Base-by-base conservation (phyloP, 805 yeast species). In the Wickerhamomyces canadensis region DNA sequence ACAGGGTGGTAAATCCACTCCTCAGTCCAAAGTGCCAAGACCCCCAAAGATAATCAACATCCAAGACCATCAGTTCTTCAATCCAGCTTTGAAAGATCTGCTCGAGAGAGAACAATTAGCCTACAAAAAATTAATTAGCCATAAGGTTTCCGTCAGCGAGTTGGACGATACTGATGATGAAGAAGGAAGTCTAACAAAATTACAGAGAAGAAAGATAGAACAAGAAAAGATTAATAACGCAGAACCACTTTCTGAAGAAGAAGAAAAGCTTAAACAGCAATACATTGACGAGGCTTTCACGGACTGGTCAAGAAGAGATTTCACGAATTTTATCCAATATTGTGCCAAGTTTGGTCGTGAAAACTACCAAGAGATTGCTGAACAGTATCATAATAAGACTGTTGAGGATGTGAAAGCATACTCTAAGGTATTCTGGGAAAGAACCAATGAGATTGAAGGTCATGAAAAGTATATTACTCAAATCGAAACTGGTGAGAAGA, bases 21-120 rank as follows among this genome's bases (percentile, higher is more conserved):
- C 72, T 5, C 68, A 68, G 30, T 64, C 70, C 1, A 67, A 64
- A 39, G 36, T 55, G 0, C 75, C 78, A 10, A 71, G 69, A 45
- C 76, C 84, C 1, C 91, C 93, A 6, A 84, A 83, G 48, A 52
- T 68, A 2, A 68, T 78, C 38, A 71, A 72, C 34, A 67, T 78
- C 24, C 85, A 77, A 44, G 93, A 84, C 48, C 86, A 77, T 52
- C 94, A 84, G 49, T 83, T 84, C 51, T 82, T 74, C 50, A 74
- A 86, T 7, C 64, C 67, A 4, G 76, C 65, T 28, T 55, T 84
- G 26, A 62, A 62, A 12, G 73, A 59, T 0, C 55, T 82, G 15
- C 63, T 83, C 28, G 79, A 74, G 18, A 72, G 78, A 42, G 94
- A 84, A 52, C 84, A 77, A 49, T 57, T 79, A 14, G 75, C 74